Percentiles rank a stretch among this genome's conserved stretches.
phyloP scores from a whole-genome alignment of 2,329 filamentous ascomycete species.

The Xylariaceae sp. region DNA sequence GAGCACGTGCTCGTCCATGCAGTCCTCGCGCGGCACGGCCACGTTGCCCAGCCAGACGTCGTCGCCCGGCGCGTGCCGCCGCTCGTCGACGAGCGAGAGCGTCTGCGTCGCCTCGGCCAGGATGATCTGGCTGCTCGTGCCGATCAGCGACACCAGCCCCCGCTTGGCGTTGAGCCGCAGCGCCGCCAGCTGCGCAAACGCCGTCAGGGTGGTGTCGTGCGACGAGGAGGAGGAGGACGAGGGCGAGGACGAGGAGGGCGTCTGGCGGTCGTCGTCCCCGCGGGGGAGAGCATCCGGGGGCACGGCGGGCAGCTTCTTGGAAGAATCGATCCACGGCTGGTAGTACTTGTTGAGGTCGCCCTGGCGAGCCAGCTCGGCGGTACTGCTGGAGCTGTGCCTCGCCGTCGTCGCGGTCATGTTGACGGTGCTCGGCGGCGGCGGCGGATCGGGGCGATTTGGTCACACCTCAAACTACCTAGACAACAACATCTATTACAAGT shows the following conservation, averaged over 20 bases:
- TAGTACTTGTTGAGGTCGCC: slow-evolving; percentile 17
- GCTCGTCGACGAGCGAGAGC: slow-evolving; percentile 29
- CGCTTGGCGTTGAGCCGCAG: slow-evolving; percentile 39
- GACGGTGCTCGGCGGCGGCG: too few relatives aligned
- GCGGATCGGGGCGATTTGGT: too few relatives aligned
- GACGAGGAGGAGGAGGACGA: too few relatives aligned
- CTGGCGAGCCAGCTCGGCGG: slow-evolving; percentile 13
- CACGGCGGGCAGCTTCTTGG: slow-evolving; percentile 11
- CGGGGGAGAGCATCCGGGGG: slow-evolving; percentile 4
- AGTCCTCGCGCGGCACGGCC: slow-evolving; percentile 13
- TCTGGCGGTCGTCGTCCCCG: slow-evolving; percentile 1
- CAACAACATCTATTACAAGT: too few relatives aligned
- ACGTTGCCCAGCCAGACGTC: slow-evolving; percentile 19
- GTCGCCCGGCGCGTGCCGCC: slow-evolving; percentile 15
- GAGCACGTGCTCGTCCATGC: slow-evolving; percentile 14
- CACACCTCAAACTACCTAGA: too few relatives aligned
- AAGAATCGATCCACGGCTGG: slow-evolving; percentile 19
- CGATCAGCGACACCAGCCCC: slow-evolving; percentile 42
- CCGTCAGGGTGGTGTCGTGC: slow-evolving; percentile 32
- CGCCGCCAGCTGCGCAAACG: slow-evolving; percentile 43
- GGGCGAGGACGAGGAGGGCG: slow-evolving; percentile 24
- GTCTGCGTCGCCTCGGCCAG: slow-evolving; percentile 44
- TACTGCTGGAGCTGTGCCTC: slow-evolving; percentile 10
- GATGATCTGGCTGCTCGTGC: slow-evolving; percentile 38
- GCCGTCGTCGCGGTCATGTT: slow-evolving; percentile 1